Evolutionary conservation across 164 flowering plant genomes (phyloP).

Genomic region (Chimonanthus praecox): DNA sequence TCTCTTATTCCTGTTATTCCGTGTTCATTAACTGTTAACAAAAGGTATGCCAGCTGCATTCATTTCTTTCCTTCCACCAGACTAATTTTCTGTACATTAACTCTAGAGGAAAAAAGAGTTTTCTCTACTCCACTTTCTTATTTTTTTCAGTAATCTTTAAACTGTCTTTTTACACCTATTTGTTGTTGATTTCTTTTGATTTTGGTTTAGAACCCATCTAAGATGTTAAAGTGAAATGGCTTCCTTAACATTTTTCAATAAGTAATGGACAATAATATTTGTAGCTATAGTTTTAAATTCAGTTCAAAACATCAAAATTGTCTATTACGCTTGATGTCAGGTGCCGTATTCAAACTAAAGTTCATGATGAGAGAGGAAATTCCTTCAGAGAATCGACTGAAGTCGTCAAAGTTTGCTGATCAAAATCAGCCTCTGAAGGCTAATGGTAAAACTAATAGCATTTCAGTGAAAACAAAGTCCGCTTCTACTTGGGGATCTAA

Average conservation of each 20-base stretch:
- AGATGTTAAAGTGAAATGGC: not conserved
- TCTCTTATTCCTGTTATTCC: not conserved
- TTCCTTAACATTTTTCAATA: too few relatives aligned
- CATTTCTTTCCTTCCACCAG: not conserved
- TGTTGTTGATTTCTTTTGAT: not conserved
- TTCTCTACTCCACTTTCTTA: not conserved
- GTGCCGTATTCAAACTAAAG: not conserved
- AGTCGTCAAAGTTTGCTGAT: constrained; percentile 40
- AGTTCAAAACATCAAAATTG: not conserved
- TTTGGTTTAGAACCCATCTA: not conserved
- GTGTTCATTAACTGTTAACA: not conserved
- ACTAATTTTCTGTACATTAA: not conserved
- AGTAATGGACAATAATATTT: not conserved
- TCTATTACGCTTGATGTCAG: not conserved
- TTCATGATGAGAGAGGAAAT: constrained; percentile 50
- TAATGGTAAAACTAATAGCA: constrained; percentile 18
- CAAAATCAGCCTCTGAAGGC: constrained; percentile 50
- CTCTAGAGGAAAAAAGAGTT: not conserved
- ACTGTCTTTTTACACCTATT: not conserved
- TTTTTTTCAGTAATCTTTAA: too few relatives aligned
- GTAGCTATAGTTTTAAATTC: not conserved
- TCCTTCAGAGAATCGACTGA: constrained; percentile 32
- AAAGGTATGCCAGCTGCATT: not conserved
- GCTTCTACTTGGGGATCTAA: constrained; percentile 73
- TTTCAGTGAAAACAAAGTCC: constrained; percentile 32